Evolutionary conservation across 2,329 filamentous ascomycete species (phyloP).

Genomic region (Fusarium hostae): DNA sequence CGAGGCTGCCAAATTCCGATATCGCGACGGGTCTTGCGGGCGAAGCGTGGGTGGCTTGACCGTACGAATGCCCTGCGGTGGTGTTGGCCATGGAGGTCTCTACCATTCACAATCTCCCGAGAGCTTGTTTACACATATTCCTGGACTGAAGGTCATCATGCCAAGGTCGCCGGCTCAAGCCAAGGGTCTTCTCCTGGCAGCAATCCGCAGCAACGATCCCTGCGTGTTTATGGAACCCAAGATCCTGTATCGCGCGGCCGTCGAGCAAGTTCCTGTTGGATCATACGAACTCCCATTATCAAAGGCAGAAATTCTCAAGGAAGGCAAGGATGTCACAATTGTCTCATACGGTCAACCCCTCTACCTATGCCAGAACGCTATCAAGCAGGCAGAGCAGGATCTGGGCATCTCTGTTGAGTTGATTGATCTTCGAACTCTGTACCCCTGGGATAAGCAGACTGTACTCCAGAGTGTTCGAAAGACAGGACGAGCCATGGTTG

Average conservation of each 20-base stretch:
- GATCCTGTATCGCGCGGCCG: constrained; percentile 88
- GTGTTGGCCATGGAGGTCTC: constrained; percentile 87
- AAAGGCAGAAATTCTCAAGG: constrained; percentile 85
- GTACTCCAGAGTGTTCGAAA: constrained; percentile 86
- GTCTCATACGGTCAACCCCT: constrained; percentile 91
- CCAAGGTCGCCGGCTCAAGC: constrained; percentile 88
- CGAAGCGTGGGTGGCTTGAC: constrained; percentile 80
- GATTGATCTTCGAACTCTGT: constrained; percentile 88
- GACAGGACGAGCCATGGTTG: constrained; percentile 86
- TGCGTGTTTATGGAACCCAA: constrained; percentile 96
- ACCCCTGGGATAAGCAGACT: constrained; percentile 89
- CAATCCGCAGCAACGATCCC: constrained; percentile 84
- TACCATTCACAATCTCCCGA: constrained; percentile 93
- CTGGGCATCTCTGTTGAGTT: constrained; percentile 82
- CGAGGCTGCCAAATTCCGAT: constrained; percentile 89
- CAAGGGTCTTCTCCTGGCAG: constrained; percentile 83
- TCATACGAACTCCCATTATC: constrained; percentile 86
- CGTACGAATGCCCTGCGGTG: constrained; percentile 89
- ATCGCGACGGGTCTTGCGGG: constrained; percentile 71
- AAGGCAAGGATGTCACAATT: constrained; percentile 83
- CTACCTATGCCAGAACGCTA: constrained; percentile 83
- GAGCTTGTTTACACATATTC: constrained; percentile 86
- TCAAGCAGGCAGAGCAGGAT: constrained; percentile 79
- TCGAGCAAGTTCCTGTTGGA: constrained; percentile 87
- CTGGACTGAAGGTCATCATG: constrained; percentile 85